A percentile compares a stretch with the other conserved stretches of the same genome.
Evolutionary conservation across 257 asterid genomes (phyloP).

Genomic region (Ilex asprella): DNA sequence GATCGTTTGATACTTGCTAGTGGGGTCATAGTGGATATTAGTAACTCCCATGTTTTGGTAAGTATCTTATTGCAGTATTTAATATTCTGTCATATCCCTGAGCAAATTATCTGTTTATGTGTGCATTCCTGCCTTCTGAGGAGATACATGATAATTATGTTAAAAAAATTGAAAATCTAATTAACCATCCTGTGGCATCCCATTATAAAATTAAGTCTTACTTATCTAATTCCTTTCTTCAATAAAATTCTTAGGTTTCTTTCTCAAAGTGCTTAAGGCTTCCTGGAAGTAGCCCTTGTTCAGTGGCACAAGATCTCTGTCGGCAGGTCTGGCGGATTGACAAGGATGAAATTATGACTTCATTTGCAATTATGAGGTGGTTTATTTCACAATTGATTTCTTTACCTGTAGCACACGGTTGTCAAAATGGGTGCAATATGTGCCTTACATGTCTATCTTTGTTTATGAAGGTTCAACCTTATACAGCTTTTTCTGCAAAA

Average conservation of each 20-base stretch:
- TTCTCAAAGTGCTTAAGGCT: constrained; percentile 69
- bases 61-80: constrained; percentile 32
- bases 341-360: constrained; percentile 72
- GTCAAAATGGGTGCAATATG: background rate
- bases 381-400: constrained; percentile 6
- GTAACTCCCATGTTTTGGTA: constrained; percentile 67
- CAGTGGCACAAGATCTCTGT: constrained; percentile 42
- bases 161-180: no score
- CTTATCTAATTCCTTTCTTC: constrained; percentile 1
- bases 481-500: constrained; percentile 73
- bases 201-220: background rate
- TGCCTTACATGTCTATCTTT: constrained; percentile 7
- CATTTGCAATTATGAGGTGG: constrained; percentile 92
- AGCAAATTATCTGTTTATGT: constrained; percentile 5
- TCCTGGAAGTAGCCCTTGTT: constrained; percentile 46
- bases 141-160: background rate
- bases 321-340: constrained; percentile 78
- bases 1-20: constrained; percentile 59
- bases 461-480: constrained; percentile 71
- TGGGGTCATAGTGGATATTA: constrained; percentile 63
- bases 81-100: constrained; percentile 3
- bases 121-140: constrained; percentile 11
- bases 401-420: constrained; percentile 5
- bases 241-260: constrained; percentile 53
- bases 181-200: background rate